These are phyloP conservation scores for Boletus barrowsii DNA, from an alignment of 768 basidiomycete species.

Conservation along the genomic window DNA sequence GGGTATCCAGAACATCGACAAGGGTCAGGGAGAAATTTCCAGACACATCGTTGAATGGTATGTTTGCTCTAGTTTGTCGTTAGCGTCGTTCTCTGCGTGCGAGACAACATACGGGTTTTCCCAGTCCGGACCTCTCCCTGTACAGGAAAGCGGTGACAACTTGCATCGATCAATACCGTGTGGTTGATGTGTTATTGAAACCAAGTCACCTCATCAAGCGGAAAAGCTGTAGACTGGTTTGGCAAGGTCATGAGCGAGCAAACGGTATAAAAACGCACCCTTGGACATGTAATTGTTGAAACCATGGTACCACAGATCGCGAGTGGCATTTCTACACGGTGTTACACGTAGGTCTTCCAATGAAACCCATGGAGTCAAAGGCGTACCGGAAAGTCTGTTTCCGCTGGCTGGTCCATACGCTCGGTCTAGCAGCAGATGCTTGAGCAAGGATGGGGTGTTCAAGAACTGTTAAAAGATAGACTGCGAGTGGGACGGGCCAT, in stretches of 20 bases:
- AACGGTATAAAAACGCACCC: slow-evolving; percentile 43
- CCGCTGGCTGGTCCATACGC: slow-evolving; percentile 55
- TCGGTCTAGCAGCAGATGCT: slow-evolving; percentile 19
- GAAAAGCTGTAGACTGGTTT: slow-evolving; percentile 58
- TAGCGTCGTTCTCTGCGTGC: slow-evolving; percentile 5
- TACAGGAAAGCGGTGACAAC: slow-evolving; percentile 88
- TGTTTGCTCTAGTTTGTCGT: slow-evolving; percentile 50
- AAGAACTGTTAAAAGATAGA: slow-evolving; percentile 38
- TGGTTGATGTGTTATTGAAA: slow-evolving; percentile 5
- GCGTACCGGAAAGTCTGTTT: slow-evolving; percentile 57
- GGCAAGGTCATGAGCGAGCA: slow-evolving; percentile 12
- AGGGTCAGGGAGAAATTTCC: slow-evolving; percentile 90
- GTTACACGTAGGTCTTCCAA: background rate
- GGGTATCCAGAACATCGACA: slow-evolving; percentile 79
- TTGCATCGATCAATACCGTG: slow-evolving; percentile 33
- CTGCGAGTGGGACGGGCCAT: slow-evolving; percentile 50
- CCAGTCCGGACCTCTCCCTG: slow-evolving; percentile 86
- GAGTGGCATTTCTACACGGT: slow-evolving; percentile 56
- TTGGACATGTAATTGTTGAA: slow-evolving; percentile 84
- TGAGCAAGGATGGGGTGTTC: slow-evolving; percentile 23
- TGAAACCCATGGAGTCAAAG: background rate
- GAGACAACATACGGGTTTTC: slow-evolving; percentile 60
- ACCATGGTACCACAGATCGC: slow-evolving; percentile 87
- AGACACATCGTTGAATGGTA: slow-evolving; percentile 86
- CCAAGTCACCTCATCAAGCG: slow-evolving; percentile 69